phyloP scores from a whole-genome alignment of 2,329 filamentous ascomycete species.

The Hypocreales sp. region DNA sequence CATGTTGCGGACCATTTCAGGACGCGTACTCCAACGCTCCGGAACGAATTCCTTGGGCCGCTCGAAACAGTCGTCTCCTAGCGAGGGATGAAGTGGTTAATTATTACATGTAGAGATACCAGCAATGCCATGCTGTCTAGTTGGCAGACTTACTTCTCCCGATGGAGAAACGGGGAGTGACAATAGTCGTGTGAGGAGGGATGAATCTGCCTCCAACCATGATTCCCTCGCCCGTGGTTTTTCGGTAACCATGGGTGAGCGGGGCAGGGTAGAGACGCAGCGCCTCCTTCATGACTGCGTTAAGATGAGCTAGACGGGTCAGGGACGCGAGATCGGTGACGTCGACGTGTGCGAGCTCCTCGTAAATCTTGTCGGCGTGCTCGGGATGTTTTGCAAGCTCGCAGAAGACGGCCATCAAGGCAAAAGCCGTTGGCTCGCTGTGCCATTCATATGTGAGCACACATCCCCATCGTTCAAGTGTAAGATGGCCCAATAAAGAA shows the following conservation, averaged over 20 bases:
- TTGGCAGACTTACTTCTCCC: slow-evolving; percentile 17
- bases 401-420: too few species aligned
- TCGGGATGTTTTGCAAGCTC: too few species aligned
- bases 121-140: neutral
- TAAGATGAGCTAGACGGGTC: too few species aligned
- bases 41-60: slow-evolving; percentile 19
- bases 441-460: slow-evolving; percentile 8
- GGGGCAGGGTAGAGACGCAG: slow-evolving; percentile 9
- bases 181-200: slow-evolving; percentile 6
- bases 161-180: slow-evolving; percentile 8
- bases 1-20: slow-evolving; percentile 15
- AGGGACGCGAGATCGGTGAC: too few species aligned
- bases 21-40: slow-evolving; percentile 18
- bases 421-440: too few species aligned
- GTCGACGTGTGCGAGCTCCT: too few species aligned
- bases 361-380: too few species aligned
- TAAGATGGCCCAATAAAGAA: too few species aligned
- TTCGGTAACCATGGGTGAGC: slow-evolving; percentile 7
- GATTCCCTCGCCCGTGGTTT: slow-evolving; percentile 6
- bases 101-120: neutral
- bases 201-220: slow-evolving; percentile 6
- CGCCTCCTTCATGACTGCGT: too few species aligned
- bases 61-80: slow-evolving; percentile 13
- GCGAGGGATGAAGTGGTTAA: too few species aligned
- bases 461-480: too few species aligned